Conservation (phyloP, 1,139 yeast species). For the Lodderomyces jiufengensis region DNA sequence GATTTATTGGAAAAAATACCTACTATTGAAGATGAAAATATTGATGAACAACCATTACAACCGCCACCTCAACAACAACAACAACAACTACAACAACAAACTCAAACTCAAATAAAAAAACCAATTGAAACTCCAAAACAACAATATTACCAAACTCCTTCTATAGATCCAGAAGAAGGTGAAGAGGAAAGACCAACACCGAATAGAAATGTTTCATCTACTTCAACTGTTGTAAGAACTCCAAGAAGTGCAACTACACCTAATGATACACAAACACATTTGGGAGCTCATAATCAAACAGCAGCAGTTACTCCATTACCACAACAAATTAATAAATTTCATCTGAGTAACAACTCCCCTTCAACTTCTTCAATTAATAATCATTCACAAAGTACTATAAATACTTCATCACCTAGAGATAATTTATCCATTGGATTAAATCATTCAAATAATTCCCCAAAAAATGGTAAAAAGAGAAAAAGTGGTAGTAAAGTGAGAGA, state of each 20-base stretch:
- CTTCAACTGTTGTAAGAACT: slow-evolving; percentile 21
- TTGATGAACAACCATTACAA: slow-evolving; percentile 3
- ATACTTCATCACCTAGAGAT: slow-evolving; percentile 24
- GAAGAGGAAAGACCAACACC: too few species aligned
- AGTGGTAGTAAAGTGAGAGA: slow-evolving; percentile 39
- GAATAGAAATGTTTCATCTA: slow-evolving; percentile 5
- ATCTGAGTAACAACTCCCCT: background rate
- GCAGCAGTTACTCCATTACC: slow-evolving; percentile 36
- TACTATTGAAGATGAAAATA: slow-evolving; percentile 35
- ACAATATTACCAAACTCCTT: slow-evolving; percentile 6
- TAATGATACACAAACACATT: slow-evolving; percentile 14
- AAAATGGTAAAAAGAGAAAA: slow-evolving; percentile 26
- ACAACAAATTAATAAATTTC: slow-evolving; percentile 13
- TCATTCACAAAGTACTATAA: slow-evolving; percentile 1
- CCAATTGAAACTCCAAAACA: background rate
- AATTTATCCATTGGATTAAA: slow-evolving; percentile 24
- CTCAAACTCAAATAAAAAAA: too few species aligned
- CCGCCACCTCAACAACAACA: slow-evolving; percentile 1
- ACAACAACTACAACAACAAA: slow-evolving; percentile 4
- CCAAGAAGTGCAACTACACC: slow-evolving; percentile 13
- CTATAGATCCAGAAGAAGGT: slow-evolving; percentile 3
- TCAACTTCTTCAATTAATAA: slow-evolving; percentile 4
- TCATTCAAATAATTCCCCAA: slow-evolving; percentile 10
- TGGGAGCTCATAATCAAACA: slow-evolving; percentile 24
- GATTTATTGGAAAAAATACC: slow-evolving; percentile 30